A percentile compares a stretch with the other conserved stretches of the same genome.
Evolutionary conservation across 2,329 filamentous ascomycete species (phyloP).

Genomic region (Ceratocystis albifundus): DNA sequence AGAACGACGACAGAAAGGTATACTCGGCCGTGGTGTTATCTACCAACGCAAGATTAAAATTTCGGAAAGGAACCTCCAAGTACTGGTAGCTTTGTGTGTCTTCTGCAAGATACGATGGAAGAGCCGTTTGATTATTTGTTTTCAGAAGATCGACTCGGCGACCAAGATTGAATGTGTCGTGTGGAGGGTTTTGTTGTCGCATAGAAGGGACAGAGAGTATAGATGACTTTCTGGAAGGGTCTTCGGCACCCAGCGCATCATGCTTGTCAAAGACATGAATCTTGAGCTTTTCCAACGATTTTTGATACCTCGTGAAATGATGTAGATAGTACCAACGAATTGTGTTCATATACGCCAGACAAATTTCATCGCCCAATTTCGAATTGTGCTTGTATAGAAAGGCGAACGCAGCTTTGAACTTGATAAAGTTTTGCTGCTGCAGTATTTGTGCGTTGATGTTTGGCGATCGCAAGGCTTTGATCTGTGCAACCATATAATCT

Average conservation of each 20-base stretch:
- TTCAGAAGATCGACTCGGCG: constrained; percentile 73
- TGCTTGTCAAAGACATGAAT: constrained; percentile 71
- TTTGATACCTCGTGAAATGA: constrained; percentile 79
- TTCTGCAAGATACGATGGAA: constrained; percentile 82
- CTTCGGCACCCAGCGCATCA: constrained; percentile 72
- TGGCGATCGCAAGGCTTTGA: constrained; percentile 84
- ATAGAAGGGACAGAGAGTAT: constrained; percentile 38
- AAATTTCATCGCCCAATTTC: constrained; percentile 77
- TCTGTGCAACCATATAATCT: constrained; percentile 86
- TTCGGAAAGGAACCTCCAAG: constrained; percentile 79
- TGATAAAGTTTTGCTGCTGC: constrained; percentile 81
- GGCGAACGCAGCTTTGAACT: constrained; percentile 74
- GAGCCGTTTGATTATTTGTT: constrained; percentile 58
- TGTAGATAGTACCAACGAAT: constrained; percentile 98
- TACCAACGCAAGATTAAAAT: constrained; percentile 86
- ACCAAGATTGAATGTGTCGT: constrained; percentile 83
- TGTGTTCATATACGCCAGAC: constrained; percentile 89
- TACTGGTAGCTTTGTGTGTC: constrained; percentile 80
- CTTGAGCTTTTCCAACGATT: constrained; percentile 72
- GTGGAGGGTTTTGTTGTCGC: constrained; percentile 43
- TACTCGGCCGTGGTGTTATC: constrained; percentile 95
- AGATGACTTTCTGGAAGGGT: constrained; percentile 47
- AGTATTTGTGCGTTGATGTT: constrained; percentile 97
- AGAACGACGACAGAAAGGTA: constrained; percentile 83
- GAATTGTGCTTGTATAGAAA: constrained; percentile 77